Evolutionary conservation across 768 basidiomycete genomes (phyloP).

Genomic region (Steccherinum ochraceum): DNA sequence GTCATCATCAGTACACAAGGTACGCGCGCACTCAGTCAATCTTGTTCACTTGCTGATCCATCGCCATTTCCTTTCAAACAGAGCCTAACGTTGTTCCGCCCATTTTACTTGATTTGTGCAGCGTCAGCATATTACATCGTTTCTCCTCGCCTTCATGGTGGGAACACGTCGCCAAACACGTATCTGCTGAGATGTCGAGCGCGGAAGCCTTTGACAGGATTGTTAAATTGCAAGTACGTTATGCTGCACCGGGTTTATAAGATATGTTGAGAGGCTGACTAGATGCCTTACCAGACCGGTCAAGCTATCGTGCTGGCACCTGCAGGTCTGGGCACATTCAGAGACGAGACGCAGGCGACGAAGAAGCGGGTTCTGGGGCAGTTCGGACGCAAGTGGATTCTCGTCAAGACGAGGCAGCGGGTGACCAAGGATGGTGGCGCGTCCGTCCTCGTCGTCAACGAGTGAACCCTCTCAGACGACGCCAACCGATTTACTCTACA

Average conservation of each 20-base stretch:
- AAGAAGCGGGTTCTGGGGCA: constrained; percentile 20
- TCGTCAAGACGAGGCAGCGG: constrained; percentile 56
- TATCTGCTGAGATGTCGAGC: constrained; percentile 53
- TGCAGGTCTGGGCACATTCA: constrained; percentile 44
- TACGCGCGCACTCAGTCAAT: background rate
- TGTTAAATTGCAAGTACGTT: constrained; percentile 52
- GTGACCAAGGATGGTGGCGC: constrained; percentile 62
- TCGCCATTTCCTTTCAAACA: constrained; percentile 17
- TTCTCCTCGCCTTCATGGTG: constrained; percentile 78
- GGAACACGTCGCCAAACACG: constrained; percentile 61
- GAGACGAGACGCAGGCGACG: background rate
- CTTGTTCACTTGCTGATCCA: background rate
- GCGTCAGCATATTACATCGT: constrained; percentile 58
- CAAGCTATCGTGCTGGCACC: constrained; percentile 67
- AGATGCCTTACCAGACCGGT: constrained; percentile 43
- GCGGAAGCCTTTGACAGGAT: constrained; percentile 62
- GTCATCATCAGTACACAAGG: constrained; percentile 71
- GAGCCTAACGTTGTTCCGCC: constrained; percentile 72
- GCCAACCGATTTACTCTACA: background rate
- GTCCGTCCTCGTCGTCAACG: constrained; percentile 38
- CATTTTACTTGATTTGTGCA: constrained; percentile 60
- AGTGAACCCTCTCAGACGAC: background rate
- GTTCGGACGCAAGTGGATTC: constrained; percentile 51
- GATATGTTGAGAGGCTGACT: background rate
- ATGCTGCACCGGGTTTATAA: background rate